These are phyloP conservation scores for Vicia faba DNA, from an alignment of 306 rosid genomes.

Conservation along the genomic window DNA sequence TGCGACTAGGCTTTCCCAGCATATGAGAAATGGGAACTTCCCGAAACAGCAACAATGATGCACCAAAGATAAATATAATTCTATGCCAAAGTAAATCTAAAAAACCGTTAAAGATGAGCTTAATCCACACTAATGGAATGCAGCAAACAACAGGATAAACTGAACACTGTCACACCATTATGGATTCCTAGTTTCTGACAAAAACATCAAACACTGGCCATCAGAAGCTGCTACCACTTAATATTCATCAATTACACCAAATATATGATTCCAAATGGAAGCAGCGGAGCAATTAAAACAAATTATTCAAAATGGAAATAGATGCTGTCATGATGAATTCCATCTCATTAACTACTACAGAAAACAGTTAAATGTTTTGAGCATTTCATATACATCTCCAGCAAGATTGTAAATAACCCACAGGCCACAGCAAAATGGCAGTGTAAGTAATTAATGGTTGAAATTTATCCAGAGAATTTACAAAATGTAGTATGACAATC, in stretches of 20 bases:
- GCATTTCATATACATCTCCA: not conserved
- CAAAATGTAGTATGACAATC: constrained; percentile 27
- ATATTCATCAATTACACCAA: not conserved
- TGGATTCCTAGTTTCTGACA: constrained; percentile 33
- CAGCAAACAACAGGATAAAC: constrained; percentile 13
- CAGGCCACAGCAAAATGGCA: constrained; percentile 28
- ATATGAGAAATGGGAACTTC: not conserved
- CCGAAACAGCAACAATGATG: not conserved
- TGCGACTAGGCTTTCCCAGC: constrained; percentile 9
- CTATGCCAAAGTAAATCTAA: constrained; percentile 18
- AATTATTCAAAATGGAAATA: constrained; percentile 16
- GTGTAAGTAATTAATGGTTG: constrained; percentile 1
- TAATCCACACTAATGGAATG: constrained; percentile 16
- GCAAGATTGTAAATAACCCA: constrained; percentile 21
- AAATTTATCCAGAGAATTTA: constrained; percentile 21
- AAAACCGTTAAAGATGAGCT: constrained; percentile 16
- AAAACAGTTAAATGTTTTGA: not conserved
- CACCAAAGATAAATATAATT: constrained; percentile 3
- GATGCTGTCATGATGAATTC: constrained; percentile 1
- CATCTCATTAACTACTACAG: not conserved
- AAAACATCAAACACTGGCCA: constrained; percentile 22
- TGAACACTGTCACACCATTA: constrained; percentile 9
- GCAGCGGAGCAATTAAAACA: not conserved
- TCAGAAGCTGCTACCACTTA: constrained; percentile 18
- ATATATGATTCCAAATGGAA: constrained; percentile 17